Evolutionary conservation across 2,329 filamentous ascomycete species (phyloP), one percentile per base, ranked within the genome.

Genomic region (Ascosphaera apis): DNA sequence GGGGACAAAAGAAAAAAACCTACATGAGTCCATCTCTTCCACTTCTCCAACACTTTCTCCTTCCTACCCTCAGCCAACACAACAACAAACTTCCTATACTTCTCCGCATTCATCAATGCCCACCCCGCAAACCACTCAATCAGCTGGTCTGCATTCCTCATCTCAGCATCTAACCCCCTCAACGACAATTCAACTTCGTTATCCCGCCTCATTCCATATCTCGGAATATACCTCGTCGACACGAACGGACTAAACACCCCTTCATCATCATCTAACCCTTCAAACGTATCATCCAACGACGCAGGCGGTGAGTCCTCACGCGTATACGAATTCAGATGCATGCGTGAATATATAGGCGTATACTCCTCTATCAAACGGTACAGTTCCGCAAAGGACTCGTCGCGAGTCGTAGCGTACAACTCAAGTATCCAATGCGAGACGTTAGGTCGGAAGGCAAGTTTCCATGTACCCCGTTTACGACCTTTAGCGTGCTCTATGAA

Each of bases 41-140:
- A 55, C 30, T 48, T 42, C 7, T 36, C 36, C 8, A 45, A 40
- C 3, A 45, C 47, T 15, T 43, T 41, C 5, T 42, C 27, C 6
- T 41, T 30, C 3, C 49, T 49, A 11, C n/a, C n/a, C n/a, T n/a
- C n/a, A n/a, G n/a, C n/a, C n/a, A n/a, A n/a, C n/a, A 55, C 32
- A 3, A 55, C 45, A 17, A 47, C 15, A 17, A 55, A 55, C 6
- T 46, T 47, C 5, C 53, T 47, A 34, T 52, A 53, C 5, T 45
- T 45, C 12, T 52, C 39, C 3, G 43, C 42, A 34, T 57, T 46
- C 9, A 52, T 37, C 4, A 55, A 37, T 2, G 44, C 42, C 53
- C 53, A 58, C 6, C 53, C 54, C 1, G 54, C 51, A 33, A 57
- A 57, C 19, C 53, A 50, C 36, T 58, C 53, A 4, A 52, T 45